phyloP scores from a whole-genome alignment of 768 basidiomycete species.

The Agaricus sinodeliciosus region DNA sequence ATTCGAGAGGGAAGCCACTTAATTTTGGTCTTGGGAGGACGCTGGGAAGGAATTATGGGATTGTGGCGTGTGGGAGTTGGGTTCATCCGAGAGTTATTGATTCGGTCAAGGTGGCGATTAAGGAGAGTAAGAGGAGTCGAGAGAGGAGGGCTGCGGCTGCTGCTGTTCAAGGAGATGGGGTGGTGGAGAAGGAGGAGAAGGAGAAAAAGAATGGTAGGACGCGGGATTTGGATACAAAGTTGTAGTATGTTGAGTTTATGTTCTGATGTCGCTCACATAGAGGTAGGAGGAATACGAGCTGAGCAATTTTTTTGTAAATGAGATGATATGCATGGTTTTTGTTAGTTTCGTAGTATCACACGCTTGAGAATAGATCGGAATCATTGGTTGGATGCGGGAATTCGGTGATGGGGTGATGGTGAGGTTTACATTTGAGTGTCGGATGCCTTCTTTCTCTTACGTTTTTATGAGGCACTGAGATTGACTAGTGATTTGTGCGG shows the following conservation, averaged over 20 bases:
- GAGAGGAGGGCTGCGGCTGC: neutral
- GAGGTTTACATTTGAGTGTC: too few relatives aligned
- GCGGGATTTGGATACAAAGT: neutral
- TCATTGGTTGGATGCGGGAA: too few relatives aligned
- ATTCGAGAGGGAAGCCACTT: conserved; percentile 71
- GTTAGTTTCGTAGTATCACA: too few relatives aligned
- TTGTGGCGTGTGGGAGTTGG: conserved; percentile 75
- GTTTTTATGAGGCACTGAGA: too few relatives aligned
- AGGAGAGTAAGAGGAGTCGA: conserved; percentile 16
- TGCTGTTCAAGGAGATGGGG: neutral
- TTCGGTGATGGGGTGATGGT: too few relatives aligned
- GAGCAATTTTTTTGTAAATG: too few relatives aligned
- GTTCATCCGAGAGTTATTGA: conserved; percentile 64
- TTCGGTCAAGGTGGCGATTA: conserved; percentile 59
- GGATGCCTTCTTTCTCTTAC: too few relatives aligned
- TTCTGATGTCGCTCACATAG: too few relatives aligned
- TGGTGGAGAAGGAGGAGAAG: neutral
- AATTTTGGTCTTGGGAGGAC: conserved; percentile 87
- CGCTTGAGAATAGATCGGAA: too few relatives aligned
- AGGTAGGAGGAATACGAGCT: too few relatives aligned
- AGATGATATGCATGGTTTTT: too few relatives aligned
- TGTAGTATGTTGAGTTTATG: neutral
- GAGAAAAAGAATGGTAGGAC: neutral
- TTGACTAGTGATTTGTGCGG: too few relatives aligned
- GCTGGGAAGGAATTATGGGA: conserved; percentile 79